Evolutionary conservation across 176 grass and related monocot genomes (phyloP).

Genomic region (Eleusine indica): DNA sequence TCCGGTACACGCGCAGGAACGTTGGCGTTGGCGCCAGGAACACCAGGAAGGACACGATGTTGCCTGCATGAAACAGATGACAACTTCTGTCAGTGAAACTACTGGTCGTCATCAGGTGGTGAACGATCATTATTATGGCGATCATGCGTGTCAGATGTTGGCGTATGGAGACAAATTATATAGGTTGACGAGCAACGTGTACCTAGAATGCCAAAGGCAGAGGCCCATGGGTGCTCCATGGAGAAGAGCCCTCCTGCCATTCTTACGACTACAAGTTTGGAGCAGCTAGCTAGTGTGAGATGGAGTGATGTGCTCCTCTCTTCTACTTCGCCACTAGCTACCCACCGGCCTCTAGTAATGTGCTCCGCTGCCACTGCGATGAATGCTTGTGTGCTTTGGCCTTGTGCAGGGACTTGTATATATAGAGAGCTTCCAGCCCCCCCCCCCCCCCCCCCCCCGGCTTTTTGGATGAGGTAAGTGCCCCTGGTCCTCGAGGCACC

Average conservation of each 20-base stretch:
- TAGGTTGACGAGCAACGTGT: background rate
- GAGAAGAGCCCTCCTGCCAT: conserved; percentile 66
- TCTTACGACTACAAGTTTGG: background rate
- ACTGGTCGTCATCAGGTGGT: background rate
- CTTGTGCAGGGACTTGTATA: background rate
- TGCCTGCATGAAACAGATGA: conserved; percentile 49
- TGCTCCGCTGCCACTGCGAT: background rate
- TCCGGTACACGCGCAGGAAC: conserved; percentile 63
- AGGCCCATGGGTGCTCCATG: conserved; percentile 66
- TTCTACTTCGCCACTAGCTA: background rate
- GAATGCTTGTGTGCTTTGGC: conserved; percentile 28
- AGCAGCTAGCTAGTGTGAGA: background rate
- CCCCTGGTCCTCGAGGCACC: background rate
- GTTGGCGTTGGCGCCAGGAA: conserved; percentile 85
- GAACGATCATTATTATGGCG: background rate
- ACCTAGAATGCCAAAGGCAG: conserved; percentile 82
- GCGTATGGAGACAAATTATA: no score
- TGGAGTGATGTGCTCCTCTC: conserved; percentile 13
- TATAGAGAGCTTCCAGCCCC: conserved; percentile 32
- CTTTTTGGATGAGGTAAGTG: background rate
- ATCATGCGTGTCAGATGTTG: background rate
- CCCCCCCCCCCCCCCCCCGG: no score
- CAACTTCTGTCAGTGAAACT: conserved; percentile 6
- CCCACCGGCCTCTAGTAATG: background rate
- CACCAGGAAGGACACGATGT: conserved; percentile 85